Percentiles rank a stretch among this genome's conserved stretches.
Conservation (phyloP, 2,329 filamentous ascomycete species). For the Pseudocercospora cruenta region DNA sequence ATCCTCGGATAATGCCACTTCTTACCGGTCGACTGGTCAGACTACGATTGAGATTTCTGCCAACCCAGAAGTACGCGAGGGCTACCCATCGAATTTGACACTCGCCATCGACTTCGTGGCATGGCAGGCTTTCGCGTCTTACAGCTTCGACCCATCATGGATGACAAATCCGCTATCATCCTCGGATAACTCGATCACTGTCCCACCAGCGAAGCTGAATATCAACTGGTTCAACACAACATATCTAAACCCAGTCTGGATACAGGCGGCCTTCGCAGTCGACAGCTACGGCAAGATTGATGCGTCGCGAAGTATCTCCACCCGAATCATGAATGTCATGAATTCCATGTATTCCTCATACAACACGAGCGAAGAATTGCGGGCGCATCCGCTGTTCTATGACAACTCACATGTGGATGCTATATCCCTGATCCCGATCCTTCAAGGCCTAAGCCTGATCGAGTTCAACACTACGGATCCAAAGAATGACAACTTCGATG, state of each 20-base stretch:
- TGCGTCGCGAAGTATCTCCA: constrained; percentile 9
- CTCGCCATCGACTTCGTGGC: constrained; percentile 22
- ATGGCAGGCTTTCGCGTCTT: constrained; percentile 27
- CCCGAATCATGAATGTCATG: not conserved
- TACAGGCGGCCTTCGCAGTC: constrained; percentile 34
- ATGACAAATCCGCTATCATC: constrained; percentile 22
- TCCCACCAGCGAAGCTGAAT: not conserved
- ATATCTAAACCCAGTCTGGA: constrained; percentile 34
- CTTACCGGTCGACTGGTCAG: constrained; percentile 11
- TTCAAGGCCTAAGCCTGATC: constrained; percentile 12
- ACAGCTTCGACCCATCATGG: constrained; percentile 27
- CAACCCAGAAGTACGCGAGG: not conserved
- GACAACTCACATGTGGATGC: not conserved
- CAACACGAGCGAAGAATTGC: not conserved
- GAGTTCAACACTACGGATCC: constrained; percentile 12
- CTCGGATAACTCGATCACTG: not conserved
- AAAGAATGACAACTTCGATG: not conserved
- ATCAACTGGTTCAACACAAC: not conserved
- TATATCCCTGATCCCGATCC: constrained; percentile 11
- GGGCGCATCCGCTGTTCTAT: not conserved
- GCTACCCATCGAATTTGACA: not conserved
- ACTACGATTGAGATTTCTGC: constrained; percentile 19
- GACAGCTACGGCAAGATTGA: constrained; percentile 16
- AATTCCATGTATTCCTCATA: not conserved
- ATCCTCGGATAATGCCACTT: not conserved